These are phyloP conservation scores for Lentinula lateritia DNA, from an alignment of 768 basidiomycete species.

Conservation along the genomic window DNA sequence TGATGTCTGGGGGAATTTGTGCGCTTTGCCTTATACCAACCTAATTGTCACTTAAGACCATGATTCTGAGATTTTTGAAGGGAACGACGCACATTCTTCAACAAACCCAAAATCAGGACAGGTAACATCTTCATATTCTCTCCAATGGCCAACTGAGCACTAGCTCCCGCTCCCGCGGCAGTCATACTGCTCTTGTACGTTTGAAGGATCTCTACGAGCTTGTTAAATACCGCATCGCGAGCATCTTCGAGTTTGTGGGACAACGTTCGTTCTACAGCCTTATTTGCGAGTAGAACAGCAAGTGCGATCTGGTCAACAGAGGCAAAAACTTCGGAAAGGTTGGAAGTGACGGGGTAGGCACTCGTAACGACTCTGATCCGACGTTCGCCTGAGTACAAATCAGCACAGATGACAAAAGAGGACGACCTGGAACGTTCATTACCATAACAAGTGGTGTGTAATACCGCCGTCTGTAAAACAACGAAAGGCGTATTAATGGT, in stretches of 20 bases:
- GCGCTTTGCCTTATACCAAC: constrained; percentile 94
- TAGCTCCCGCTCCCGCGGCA: constrained; percentile 86
- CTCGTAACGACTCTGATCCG: constrained; percentile 88
- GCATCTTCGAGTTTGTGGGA: constrained; percentile 87
- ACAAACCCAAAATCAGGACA: constrained; percentile 77
- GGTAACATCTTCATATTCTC: constrained; percentile 96
- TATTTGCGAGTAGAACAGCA: constrained; percentile 80
- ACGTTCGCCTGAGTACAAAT: constrained; percentile 51
- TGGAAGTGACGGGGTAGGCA: constrained; percentile 83
- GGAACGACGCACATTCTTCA: constrained; percentile 75
- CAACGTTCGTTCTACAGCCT: constrained; percentile 86
- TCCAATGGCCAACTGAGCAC: constrained; percentile 85
- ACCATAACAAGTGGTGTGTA: constrained; percentile 94
- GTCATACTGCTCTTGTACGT: constrained; percentile 98
- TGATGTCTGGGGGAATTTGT: constrained; percentile 93
- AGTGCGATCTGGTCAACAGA: constrained; percentile 89
- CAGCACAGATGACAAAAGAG: not conserved
- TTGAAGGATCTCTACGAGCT: constrained; percentile 75
- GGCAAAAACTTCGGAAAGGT: constrained; percentile 83
- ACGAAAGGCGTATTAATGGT: constrained; percentile 86
- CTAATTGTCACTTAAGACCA: constrained; percentile 29
- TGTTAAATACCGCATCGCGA: constrained; percentile 78
- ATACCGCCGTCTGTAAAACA: constrained; percentile 89
- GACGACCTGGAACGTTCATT: constrained; percentile 2
- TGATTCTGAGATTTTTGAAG: not conserved